phyloP scores from a whole-genome alignment of 2,329 filamentous ascomycete species.

The Chaetomium strumarium region DNA sequence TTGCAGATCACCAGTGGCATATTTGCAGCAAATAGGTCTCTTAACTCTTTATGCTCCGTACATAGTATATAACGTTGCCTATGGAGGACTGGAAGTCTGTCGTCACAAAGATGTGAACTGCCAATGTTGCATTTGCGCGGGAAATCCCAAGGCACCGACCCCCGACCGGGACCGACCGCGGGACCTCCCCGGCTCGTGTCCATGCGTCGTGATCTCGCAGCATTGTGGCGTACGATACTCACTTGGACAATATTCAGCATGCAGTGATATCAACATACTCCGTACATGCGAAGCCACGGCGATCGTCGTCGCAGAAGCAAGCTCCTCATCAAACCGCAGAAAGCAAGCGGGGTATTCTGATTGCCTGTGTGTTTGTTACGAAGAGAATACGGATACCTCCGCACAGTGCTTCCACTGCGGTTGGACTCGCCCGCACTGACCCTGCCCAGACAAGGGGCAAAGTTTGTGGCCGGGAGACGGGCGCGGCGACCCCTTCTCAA shows the following conservation, averaged over 20 bases:
- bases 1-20: no score
- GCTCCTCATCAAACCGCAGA: background rate
- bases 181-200: no score
- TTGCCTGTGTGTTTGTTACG: background rate
- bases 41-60: no score
- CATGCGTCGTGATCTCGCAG: no score
- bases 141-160: no score
- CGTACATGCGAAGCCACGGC: background rate
- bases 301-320: background rate
- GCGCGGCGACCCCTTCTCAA: background rate
- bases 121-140: no score
- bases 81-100: no score
- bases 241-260: background rate
- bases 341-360: background rate
- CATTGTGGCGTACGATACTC: background rate
- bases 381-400: background rate
- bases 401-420: background rate
- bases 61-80: no score
- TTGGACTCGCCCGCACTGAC: slow-evolving; percentile 4
- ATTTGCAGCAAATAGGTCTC: no score
- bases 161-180: no score
- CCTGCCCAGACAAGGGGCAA: background rate
- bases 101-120: no score
- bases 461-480: background rate
- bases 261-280: background rate